Conservation (phyloP, 1,284 basidiomycete genomes). For the Boletus semigastroideus region DNA sequence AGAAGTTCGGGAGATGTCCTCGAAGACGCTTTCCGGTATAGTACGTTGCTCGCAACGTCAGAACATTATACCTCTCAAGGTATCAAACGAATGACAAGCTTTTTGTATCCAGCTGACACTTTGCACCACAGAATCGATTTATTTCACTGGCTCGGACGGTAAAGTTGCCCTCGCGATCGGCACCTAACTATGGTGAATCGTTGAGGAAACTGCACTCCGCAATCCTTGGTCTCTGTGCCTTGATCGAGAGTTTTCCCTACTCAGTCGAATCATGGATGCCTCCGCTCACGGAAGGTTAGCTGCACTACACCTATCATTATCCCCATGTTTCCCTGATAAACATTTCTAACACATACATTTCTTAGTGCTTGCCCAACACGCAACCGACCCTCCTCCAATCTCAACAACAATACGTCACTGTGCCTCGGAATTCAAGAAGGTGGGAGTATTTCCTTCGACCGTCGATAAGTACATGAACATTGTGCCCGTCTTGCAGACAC, state of each 20-base stretch:
- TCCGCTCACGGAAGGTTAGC: conserved; percentile 67
- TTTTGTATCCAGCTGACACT: conserved; percentile 1
- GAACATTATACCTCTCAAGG: conserved; percentile 85
- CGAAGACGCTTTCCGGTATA: conserved; percentile 85
- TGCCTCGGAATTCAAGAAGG: conserved; percentile 89
- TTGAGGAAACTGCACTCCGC: conserved; percentile 84
- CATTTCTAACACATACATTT: conserved; percentile 20
- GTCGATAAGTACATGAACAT: conserved; percentile 16
- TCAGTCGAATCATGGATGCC: conserved; percentile 79
- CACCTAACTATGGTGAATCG: conserved; percentile 72
- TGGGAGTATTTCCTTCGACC: conserved; percentile 30
- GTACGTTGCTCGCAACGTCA: conserved; percentile 91
- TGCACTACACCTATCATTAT: neutral
- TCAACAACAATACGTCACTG: conserved; percentile 87
- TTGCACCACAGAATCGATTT: conserved; percentile 69
- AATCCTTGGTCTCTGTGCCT: conserved; percentile 86
- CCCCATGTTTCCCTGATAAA: neutral
- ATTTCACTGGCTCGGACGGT: conserved; percentile 60
- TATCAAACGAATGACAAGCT: conserved; percentile 30
- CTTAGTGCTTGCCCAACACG: conserved; percentile 74
- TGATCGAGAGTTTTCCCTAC: conserved; percentile 80
- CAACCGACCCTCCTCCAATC: conserved; percentile 90
- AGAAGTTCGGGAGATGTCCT: conserved; percentile 94
- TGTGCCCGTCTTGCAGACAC: conserved; percentile 47
- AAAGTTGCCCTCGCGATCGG: conserved; percentile 69